phyloP scores from a whole-genome alignment of 139 green algal species.

The Tetraselmis striata region DNA sequence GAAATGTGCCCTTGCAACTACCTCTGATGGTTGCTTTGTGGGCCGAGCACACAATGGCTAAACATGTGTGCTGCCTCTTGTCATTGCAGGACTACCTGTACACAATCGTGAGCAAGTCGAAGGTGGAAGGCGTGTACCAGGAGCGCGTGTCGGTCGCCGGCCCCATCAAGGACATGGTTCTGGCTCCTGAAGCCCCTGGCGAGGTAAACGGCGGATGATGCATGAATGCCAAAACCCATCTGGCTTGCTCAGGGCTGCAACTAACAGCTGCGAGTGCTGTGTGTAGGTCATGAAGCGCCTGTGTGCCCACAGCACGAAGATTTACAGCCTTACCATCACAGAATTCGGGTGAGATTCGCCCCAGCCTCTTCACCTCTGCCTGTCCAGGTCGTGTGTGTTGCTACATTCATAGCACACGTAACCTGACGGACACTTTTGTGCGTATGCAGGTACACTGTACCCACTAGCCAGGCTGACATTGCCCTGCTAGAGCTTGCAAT shows the following conservation, averaged over 20 bases:
- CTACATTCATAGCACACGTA: too few relatives aligned
- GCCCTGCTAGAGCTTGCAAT: background rate
- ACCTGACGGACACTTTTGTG: too few relatives aligned
- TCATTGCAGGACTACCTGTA: background rate
- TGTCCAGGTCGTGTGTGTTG: too few relatives aligned
- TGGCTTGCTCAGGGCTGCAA: too few relatives aligned
- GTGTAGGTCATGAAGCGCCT: conserved; percentile 1
- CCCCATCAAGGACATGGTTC: background rate
- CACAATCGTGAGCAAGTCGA: background rate
- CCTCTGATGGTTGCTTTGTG: too few relatives aligned
- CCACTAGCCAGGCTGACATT: background rate
- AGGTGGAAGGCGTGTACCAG: background rate
- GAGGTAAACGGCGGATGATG: background rate
- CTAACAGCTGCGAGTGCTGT: background rate
- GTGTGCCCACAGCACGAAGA: background rate
- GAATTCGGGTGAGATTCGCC: background rate
- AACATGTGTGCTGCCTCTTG: too few relatives aligned
- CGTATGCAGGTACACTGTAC: background rate
- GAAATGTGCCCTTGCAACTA: too few relatives aligned
- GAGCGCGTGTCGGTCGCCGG: background rate
- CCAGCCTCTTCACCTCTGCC: too few relatives aligned
- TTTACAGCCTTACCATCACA: conserved; percentile 7
- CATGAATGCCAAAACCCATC: background rate
- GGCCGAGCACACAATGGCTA: too few relatives aligned
- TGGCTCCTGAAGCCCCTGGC: conserved; percentile 1